Conservation (phyloP, 2,329 filamentous ascomycete genomes). For the Phialophora verrucosa region DNA sequence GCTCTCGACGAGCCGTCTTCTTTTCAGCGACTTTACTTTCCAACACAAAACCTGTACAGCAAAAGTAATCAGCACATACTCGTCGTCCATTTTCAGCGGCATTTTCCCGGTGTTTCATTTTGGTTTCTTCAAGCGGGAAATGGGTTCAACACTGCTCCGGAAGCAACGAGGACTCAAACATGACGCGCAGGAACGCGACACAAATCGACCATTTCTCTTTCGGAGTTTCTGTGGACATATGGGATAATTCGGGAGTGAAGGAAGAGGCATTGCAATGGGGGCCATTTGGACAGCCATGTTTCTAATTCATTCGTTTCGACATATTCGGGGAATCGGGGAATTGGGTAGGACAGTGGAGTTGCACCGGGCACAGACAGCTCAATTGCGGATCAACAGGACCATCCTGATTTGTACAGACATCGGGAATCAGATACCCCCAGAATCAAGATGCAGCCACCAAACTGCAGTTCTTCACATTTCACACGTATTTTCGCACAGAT, state of each 20-base stretch:
- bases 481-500: conserved; percentile 7
- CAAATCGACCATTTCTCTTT: conserved; percentile 10
- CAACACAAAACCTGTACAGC: conserved; percentile 60
- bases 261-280: conserved; percentile 19
- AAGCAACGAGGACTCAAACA: conserved; percentile 9
- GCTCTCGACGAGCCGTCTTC: conserved; percentile 26
- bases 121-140: conserved; percentile 8
- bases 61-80: conserved; percentile 26
- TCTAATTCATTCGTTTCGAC: conserved; percentile 3
- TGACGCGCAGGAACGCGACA: conserved; percentile 20
- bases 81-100: conserved; percentile 25
- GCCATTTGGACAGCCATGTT: conserved; percentile 1
- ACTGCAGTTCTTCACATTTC: conserved; percentile 3
- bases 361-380: conserved; percentile 15
- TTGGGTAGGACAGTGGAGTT: conserved; percentile 1
- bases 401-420: conserved; percentile 18
- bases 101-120: conserved; percentile 19
- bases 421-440: conserved; percentile 20
- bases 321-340: conserved; percentile 6
- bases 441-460: conserved; percentile 15
- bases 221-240: conserved; percentile 8
- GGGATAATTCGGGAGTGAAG: conserved; percentile 10
- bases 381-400: conserved; percentile 28
- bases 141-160: conserved; percentile 8
- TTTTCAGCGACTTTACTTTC: conserved; percentile 49